A percentile compares a stretch with the other conserved stretches of the same genome.
Conservation (phyloP, 257 asterid genomes). For the Solanum piurae region DNA sequence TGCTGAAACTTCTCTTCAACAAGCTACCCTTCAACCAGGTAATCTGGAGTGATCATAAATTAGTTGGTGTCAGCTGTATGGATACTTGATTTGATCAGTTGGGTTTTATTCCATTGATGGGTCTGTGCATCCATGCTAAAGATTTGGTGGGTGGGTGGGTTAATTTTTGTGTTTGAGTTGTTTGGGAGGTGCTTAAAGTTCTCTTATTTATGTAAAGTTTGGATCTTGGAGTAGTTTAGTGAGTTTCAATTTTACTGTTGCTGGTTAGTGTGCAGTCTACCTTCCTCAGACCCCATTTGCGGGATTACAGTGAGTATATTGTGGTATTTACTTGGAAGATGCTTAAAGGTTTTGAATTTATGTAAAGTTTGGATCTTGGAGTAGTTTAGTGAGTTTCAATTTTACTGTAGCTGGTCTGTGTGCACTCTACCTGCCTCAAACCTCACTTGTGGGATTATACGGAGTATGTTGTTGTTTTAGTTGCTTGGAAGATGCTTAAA, state of each 20-base stretch:
- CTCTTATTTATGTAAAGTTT: not conserved
- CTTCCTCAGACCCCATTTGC: not conserved
- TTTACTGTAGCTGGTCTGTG: not conserved
- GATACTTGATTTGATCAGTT: not conserved
- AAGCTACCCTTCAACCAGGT: conserved; percentile 92
- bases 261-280: not conserved
- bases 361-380: not conserved
- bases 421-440: not conserved
- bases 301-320: not conserved
- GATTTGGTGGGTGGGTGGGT: not conserved
- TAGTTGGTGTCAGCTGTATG: not conserved
- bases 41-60: not conserved
- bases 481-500: not conserved
- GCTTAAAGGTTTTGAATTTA: not conserved
- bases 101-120: not conserved
- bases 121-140: not conserved
- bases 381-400: not conserved
- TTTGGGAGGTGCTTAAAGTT: not conserved
- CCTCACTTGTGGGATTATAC: not conserved
- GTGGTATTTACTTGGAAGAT: not conserved
- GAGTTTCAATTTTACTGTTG: not conserved
- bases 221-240: not conserved
- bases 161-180: not conserved
- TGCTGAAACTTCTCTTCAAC: conserved; percentile 86
- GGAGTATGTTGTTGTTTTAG: not conserved